These are phyloP conservation scores for Lyophyllum decastes DNA, from an alignment of 768 basidiomycete genomes.

Conservation along the genomic window DNA sequence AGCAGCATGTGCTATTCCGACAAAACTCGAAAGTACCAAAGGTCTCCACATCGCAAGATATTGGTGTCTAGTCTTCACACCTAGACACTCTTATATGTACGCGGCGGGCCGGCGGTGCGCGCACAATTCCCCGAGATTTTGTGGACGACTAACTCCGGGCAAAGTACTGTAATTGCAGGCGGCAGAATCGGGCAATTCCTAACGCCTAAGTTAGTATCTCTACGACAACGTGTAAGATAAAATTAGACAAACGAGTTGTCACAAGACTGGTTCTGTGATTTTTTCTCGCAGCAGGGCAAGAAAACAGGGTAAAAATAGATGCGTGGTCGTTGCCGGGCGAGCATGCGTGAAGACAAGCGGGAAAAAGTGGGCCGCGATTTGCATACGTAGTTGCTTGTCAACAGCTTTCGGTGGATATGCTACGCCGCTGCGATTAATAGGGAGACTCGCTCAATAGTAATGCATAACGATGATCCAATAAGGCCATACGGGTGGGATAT, in stretches of 20 bases:
- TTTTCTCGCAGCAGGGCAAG: not conserved
- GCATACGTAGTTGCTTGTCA: not conserved
- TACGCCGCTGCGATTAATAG: no score
- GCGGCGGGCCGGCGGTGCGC: slow-evolving; percentile 11
- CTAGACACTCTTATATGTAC: slow-evolving; percentile 10
- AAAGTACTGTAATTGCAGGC: not conserved
- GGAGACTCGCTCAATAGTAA: no score
- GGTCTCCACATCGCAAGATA: slow-evolving; percentile 8
- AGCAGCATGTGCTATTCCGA: slow-evolving; percentile 16
- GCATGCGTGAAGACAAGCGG: not conserved
- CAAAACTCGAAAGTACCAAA: slow-evolving; percentile 10
- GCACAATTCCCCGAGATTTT: slow-evolving; percentile 3
- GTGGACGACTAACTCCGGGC: not conserved
- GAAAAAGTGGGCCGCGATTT: not conserved
- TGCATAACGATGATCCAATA: no score
- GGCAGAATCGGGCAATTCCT: not conserved
- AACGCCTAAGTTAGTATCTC: not conserved
- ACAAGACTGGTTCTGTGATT: not conserved
- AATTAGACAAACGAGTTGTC: not conserved
- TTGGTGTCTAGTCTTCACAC: not conserved
- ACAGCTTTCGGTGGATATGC: not conserved
- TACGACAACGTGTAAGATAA: slow-evolving; percentile 1
- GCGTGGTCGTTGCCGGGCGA: not conserved
- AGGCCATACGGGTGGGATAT: no score
- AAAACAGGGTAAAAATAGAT: not conserved